phyloP scores from a whole-genome alignment of 768 basidiomycete genomes.

The Mycena crocata region DNA sequence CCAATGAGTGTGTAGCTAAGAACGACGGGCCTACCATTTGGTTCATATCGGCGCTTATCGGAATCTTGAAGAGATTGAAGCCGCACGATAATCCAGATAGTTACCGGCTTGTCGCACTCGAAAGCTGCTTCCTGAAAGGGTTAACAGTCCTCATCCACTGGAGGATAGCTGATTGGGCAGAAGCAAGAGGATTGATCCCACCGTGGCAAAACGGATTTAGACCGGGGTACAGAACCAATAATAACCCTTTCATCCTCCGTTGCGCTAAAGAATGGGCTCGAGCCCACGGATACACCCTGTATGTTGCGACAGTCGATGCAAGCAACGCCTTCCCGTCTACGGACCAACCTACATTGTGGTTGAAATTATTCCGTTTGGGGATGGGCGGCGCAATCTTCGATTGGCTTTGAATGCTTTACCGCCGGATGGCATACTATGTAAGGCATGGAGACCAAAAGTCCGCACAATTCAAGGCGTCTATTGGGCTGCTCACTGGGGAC shows the following conservation, averaged over 20 bases:
- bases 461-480: too few relatives aligned
- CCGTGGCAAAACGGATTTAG: too few relatives aligned
- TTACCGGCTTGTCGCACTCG: conserved; percentile 40
- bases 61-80: conserved; percentile 32
- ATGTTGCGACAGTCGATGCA: conserved; percentile 2
- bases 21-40: conserved; percentile 12
- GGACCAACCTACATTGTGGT: too few relatives aligned
- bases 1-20: conserved; percentile 19
- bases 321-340: too few relatives aligned
- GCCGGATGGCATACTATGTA: conserved; percentile 12
- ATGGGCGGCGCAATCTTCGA: conserved; percentile 12
- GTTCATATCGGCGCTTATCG: conserved; percentile 22
- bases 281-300: conserved; percentile 9
- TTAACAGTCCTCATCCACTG: conserved; percentile 39
- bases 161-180: conserved; percentile 30
- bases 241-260: conserved; percentile 6
- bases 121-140: conserved; percentile 40
- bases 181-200: conserved; percentile 6
- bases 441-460: neutral
- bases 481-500: too few relatives aligned
- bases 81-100: conserved; percentile 24
- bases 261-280: conserved; percentile 16
- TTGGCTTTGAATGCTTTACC: conserved; percentile 1
- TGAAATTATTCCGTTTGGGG: conserved; percentile 13
- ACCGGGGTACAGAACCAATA: too few relatives aligned